A percentile compares a stretch with the other conserved stretches of the same genome.
Evolutionary conservation across 768 basidiomycete genomes (phyloP).

Genomic region (Suillus fuscotomentosus): DNA sequence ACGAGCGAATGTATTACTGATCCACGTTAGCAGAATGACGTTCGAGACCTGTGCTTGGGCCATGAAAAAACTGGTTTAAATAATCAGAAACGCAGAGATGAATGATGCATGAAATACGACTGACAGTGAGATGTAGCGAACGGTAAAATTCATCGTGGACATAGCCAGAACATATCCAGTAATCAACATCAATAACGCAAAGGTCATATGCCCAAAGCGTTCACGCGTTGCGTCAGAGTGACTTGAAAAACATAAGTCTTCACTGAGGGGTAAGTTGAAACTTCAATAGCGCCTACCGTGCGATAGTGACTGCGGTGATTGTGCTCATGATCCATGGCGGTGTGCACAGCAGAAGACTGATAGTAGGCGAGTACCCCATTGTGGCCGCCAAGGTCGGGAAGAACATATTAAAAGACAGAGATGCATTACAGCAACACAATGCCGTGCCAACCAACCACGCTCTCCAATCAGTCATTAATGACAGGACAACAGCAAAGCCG

Average conservation of each 20-base stretch:
- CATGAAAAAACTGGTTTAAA: constrained; percentile 58
- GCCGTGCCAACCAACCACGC: constrained; percentile 77
- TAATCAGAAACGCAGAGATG: background rate
- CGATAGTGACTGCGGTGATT: constrained; percentile 27
- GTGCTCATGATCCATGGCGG: constrained; percentile 52
- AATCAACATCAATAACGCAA: constrained; percentile 52
- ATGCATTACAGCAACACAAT: constrained; percentile 49
- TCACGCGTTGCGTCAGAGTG: constrained; percentile 71
- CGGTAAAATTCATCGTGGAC: constrained; percentile 55
- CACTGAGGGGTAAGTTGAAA: background rate
- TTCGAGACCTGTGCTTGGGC: constrained; percentile 67
- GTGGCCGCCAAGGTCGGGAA: constrained; percentile 74
- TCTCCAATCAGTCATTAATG: constrained; percentile 70
- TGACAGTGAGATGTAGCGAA: constrained; percentile 58
- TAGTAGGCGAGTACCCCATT: constrained; percentile 57
- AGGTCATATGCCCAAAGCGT: constrained; percentile 64
- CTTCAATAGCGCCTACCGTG: background rate
- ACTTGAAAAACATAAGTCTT: constrained; percentile 25
- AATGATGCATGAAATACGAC: constrained; percentile 13
- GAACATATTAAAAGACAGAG: constrained; percentile 70
- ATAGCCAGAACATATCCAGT: constrained; percentile 64
- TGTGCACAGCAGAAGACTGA: constrained; percentile 68
- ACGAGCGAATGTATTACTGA: constrained; percentile 58
- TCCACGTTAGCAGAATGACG: constrained; percentile 52
- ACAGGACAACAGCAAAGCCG: constrained; percentile 41